Base-by-base conservation (phyloP, 192 early-diverging fungal genomes). In the Mortierella antarctica region DNA sequence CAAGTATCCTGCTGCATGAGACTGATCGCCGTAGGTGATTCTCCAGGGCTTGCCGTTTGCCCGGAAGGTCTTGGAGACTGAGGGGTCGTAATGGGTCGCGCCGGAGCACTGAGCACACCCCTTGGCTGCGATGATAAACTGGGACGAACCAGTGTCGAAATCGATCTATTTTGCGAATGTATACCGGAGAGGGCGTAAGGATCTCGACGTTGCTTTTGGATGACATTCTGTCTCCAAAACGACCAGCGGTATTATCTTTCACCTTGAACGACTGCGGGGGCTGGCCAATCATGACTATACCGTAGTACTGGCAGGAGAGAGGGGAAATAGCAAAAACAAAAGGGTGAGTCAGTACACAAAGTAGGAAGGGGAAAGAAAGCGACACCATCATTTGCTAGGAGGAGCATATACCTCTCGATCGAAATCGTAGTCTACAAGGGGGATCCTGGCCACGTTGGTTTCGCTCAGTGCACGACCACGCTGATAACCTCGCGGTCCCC, bases 111-210 rank as follows among this genome's bases (percentile, higher is more conserved):
- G 52, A 1, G 1, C 12, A 45, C 76, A 80, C 40, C 40, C 59
- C 23, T 80, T 80, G 23, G 76, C 18, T 1, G 76, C 71, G 23
- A 80, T 40, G 17, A 80, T 67, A 41, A 80, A 80, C 49, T 93
- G 89, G 20, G 88, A 87, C 6, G 90, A 92, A 31, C 92, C 92
- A 10, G 92, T 93, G 64, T 93, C 92, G n/a, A 93, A 88, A 52
- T 91, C 86, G 44, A 93, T 82, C 73, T 57, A 47, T 8, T 8
- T 17, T 12, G 18, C n/a, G 17, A 64, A 31, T 46, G 59, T 61
- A 18, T 7, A 55, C 9, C 18, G n/a, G 20, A 21, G 54, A 56
- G 54, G 31, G 31, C 31, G 31, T 31, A 2, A 31, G 31, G 31
- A 31, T 31, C 31, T 31, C 31, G 31, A 31, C 3, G 31, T 31